A percentile compares a stretch with the other conserved stretches of the same genome.
phyloP scores from a whole-genome alignment of 2,329 filamentous ascomycete genomes.

The Bipolaris cookei region DNA sequence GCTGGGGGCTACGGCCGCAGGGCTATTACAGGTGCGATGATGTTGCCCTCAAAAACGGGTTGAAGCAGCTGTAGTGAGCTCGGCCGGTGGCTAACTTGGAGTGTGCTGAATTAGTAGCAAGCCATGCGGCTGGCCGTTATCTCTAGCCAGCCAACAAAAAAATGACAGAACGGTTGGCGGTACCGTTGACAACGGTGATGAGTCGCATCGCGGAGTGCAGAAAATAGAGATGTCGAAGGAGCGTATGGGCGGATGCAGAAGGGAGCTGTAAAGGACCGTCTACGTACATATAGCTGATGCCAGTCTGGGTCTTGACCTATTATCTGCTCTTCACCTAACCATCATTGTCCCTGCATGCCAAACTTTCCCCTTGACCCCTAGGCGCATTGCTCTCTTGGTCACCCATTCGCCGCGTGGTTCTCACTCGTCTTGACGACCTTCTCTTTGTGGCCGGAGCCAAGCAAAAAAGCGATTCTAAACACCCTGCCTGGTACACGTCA shows the following conservation, averaged over 20 bases:
- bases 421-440: conserved; percentile 6
- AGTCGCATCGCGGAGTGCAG: not conserved
- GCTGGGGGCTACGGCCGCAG: conserved; percentile 1
- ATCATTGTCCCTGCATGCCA: conserved; percentile 18
- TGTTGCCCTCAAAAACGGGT: not conserved
- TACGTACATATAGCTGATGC: not conserved
- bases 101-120: not conserved
- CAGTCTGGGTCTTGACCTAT: conserved; percentile 9
- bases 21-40: conserved; percentile 7
- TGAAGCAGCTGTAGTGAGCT: not conserved
- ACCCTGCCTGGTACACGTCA: not conserved
- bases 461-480: conserved; percentile 22
- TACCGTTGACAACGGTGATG: conserved; percentile 12
- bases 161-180: conserved; percentile 9
- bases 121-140: not conserved
- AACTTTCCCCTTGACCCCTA: conserved; percentile 14
- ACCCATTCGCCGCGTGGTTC: conserved; percentile 15
- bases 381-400: not conserved
- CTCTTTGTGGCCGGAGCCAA: conserved; percentile 15
- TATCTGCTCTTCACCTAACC: conserved; percentile 2
- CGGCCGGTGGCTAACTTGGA: not conserved
- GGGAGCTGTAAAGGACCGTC: not conserved
- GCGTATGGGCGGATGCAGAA: not conserved
- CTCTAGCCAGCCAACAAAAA: not conserved
- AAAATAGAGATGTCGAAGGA: not conserved